Base-by-base conservation (phyloP, 228 moss, liverwort and hornwort species). In the Sphagnum fallax region DNA sequence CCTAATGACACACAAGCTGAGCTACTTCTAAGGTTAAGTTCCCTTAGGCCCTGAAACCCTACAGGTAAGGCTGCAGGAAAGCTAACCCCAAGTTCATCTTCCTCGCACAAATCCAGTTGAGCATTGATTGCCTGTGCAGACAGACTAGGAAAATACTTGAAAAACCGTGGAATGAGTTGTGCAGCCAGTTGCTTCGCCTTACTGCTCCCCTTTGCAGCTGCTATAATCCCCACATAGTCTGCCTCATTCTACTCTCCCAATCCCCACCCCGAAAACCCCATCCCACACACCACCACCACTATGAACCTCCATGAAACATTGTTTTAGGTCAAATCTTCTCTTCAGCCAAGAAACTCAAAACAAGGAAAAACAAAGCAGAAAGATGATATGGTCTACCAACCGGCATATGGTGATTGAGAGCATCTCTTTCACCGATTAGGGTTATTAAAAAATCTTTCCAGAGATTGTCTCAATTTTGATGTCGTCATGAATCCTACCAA, bases 71-170 rank as follows among this genome's bases (percentile, higher is more conserved):
- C 32, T 32, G 32, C 32, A 32, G 32, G 16, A 55, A 65, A 52
- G 49, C 91, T 90, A 49, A 98, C 98, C 92, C 90, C 90, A 64
- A 98, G 84, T 87, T 98, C 98, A 58, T 98, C 98, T 83, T 98
- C 98, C 84, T 98, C 98, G 81, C 98, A 98, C 52, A 98, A 90
- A 76, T 98, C 98, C 76, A 98, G 90, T 83, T 98, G 98, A 6
- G 98, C 94, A 75, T 98, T 93, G 82, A 98, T 98, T 73, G 94
- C 98, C 66, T 92, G 83, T 8, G 98, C 83, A 9, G 92, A 94
- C 53, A 91, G 79, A 49, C 71, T 75, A 16, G 91, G 93, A 70
- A 98, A 98, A 78, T 82, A 84, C 78, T 94, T 98, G 87, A 98
- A 98, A 79, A 90, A 98, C 4, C 98, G 92, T 52, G 98, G 98